Conservation (phyloP, 2,329 filamentous ascomycete species). For the Ophiostoma sp. region DNA sequence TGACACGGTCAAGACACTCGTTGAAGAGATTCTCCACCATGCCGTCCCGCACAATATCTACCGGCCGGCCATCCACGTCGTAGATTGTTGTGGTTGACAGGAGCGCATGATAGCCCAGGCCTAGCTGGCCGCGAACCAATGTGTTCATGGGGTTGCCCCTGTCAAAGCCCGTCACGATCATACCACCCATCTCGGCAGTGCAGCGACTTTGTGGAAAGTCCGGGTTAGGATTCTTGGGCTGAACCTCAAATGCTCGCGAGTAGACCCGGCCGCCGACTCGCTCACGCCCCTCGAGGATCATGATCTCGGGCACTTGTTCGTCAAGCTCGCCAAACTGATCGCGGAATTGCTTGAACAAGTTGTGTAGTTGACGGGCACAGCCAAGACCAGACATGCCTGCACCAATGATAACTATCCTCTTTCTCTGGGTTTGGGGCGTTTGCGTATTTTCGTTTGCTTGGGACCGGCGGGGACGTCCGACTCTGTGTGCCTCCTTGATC, state of each 20-base stretch:
- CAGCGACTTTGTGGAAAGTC: conserved; percentile 44
- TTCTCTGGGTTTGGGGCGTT: conserved; percentile 40
- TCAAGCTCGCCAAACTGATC: conserved; percentile 59
- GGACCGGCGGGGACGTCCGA: background rate
- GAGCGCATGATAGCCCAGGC: conserved; percentile 76
- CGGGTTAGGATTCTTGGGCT: conserved; percentile 32
- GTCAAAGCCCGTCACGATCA: conserved; percentile 97
- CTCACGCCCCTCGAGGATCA: conserved; percentile 80
- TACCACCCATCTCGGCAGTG: conserved; percentile 94
- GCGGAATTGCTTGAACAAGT: conserved; percentile 74
- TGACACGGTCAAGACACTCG: conserved; percentile 85
- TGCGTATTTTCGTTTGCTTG: conserved; percentile 16
- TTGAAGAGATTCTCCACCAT: conserved; percentile 91
- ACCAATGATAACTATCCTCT: conserved; percentile 79
- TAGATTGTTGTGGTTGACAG: conserved; percentile 72
- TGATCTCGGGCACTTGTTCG: conserved; percentile 65
- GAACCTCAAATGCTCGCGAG: conserved; percentile 64
- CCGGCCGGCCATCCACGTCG: conserved; percentile 71
- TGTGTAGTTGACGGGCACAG: conserved; percentile 84
- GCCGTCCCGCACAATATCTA: conserved; percentile 71
- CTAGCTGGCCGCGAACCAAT: conserved; percentile 83
- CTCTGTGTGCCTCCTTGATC: background rate
- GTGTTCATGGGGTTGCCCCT: conserved; percentile 90
- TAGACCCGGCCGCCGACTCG: conserved; percentile 90
- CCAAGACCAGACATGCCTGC: conserved; percentile 92